Conservation (phyloP, 108 stramenopile genomes). For the Skeletonema tropicum region DNA sequence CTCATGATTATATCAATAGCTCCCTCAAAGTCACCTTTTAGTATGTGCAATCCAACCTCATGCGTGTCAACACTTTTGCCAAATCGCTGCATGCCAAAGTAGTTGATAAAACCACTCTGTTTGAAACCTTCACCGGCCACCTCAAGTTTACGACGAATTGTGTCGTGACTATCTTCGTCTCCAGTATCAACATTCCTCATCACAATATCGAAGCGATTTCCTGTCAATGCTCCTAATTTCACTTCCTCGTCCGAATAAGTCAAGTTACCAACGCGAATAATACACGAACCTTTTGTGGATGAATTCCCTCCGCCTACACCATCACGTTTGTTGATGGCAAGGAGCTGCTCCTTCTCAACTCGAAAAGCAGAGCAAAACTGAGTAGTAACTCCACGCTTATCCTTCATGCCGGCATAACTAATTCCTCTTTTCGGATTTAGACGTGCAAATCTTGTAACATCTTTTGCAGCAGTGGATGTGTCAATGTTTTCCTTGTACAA, state of each 20-base stretch:
- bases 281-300: slow-evolving; percentile 50
- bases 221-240: slow-evolving; percentile 72
- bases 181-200: slow-evolving; percentile 71
- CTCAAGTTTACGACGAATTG: slow-evolving; percentile 41
- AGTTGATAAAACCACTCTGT: slow-evolving; percentile 87
- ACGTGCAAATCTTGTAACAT: slow-evolving; percentile 59
- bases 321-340: slow-evolving; percentile 49
- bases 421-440: slow-evolving; percentile 50
- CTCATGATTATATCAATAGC: slow-evolving; percentile 86
- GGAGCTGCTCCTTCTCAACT: slow-evolving; percentile 63
- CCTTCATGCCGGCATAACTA: slow-evolving; percentile 91
- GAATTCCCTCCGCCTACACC: slow-evolving; percentile 61
- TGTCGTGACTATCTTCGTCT: slow-evolving; percentile 15
- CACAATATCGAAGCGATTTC: slow-evolving; percentile 91
- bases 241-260: slow-evolving; percentile 69
- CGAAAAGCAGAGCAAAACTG: slow-evolving; percentile 87
- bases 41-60: slow-evolving; percentile 74
- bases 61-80: slow-evolving; percentile 89
- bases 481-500: slow-evolving; percentile 92
- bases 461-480: slow-evolving; percentile 77
- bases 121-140: slow-evolving; percentile 59
- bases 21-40: slow-evolving; percentile 79
- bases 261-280: slow-evolving; percentile 81
- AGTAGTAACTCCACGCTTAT: slow-evolving; percentile 89
- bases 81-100: slow-evolving; percentile 96